phyloP scores from a whole-genome alignment of 1,139 yeast species.

The Lodderomyces parapsilosis region DNA sequence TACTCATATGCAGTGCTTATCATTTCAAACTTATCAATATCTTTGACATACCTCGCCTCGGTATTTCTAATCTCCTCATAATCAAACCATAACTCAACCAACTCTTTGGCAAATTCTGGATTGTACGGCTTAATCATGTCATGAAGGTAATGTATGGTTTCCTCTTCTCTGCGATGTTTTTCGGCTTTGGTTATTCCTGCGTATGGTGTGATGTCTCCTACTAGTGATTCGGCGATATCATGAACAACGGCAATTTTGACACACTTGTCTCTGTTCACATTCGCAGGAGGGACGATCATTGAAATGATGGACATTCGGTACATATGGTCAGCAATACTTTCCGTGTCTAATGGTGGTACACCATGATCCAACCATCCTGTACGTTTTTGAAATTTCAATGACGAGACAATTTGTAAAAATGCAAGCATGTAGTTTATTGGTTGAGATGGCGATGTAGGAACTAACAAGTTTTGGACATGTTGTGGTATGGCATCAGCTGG shows the following conservation, averaged over 20 bases:
- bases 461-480: conserved; percentile 43
- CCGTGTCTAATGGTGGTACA: conserved; percentile 50
- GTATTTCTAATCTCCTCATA: conserved; percentile 79
- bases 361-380: conserved; percentile 93
- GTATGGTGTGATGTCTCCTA: conserved; percentile 92
- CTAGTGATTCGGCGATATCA: conserved; percentile 91
- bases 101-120: conserved; percentile 59
- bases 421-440: conserved; percentile 55
- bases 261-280: conserved; percentile 53
- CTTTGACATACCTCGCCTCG: conserved; percentile 91
- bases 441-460: conserved; percentile 20
- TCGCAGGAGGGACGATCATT: conserved; percentile 65
- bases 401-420: conserved; percentile 73
- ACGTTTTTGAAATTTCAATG: conserved; percentile 76
- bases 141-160: conserved; percentile 67
- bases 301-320: conserved; percentile 89
- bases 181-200: conserved; percentile 65
- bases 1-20: conserved; percentile 89
- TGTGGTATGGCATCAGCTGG: conserved; percentile 61
- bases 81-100: conserved; percentile 79
- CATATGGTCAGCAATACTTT: conserved; percentile 94
- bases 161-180: conserved; percentile 80
- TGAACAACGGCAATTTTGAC: conserved; percentile 86
- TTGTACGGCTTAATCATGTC: conserved; percentile 65
- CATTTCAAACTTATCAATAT: conserved; percentile 92